phyloP scores from a whole-genome alignment of 2,329 filamentous ascomycete species.

The Phaeomoniella chlamydospora region DNA sequence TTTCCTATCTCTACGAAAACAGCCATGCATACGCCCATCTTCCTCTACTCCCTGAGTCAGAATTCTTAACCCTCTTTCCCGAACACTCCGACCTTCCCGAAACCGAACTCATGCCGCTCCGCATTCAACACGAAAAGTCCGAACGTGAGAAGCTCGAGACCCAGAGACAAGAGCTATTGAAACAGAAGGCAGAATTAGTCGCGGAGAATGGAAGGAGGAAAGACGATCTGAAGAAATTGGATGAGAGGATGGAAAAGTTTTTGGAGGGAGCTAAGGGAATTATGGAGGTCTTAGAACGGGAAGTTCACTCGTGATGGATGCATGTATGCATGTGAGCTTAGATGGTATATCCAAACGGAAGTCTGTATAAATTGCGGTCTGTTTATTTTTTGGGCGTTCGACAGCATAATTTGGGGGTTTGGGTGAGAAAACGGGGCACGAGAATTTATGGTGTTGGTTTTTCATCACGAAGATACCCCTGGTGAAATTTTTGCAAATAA shows the following conservation, averaged over 20 bases:
- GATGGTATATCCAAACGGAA: background rate
- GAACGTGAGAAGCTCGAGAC: constrained; percentile 78
- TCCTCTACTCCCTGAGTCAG: constrained; percentile 67
- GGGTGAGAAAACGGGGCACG: background rate
- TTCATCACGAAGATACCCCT: background rate
- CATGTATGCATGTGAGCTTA: background rate
- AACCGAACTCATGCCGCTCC: constrained; percentile 71
- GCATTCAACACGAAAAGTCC: constrained; percentile 79
- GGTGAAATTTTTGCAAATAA: background rate
- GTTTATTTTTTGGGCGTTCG: too few species aligned
- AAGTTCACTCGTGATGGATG: too few species aligned
- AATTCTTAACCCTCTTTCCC: constrained; percentile 65
- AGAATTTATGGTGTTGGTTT: background rate
- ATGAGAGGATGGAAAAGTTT: constrained; percentile 85
- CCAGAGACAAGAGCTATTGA: constrained; percentile 62
- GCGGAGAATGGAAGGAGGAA: constrained; percentile 82
- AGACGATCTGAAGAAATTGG: constrained; percentile 79
- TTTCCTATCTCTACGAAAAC: constrained; percentile 8
- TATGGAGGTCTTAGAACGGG: constrained; percentile 10
- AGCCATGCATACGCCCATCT: constrained; percentile 81
- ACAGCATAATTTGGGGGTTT: too few species aligned
- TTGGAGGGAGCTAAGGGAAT: constrained; percentile 45
- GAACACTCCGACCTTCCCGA: constrained; percentile 60
- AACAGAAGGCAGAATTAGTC: constrained; percentile 54
- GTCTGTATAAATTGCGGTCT: too few species aligned